A percentile compares a stretch with the other conserved stretches of the same genome.
Conservation (phyloP, 202 grass and related monocot genomes). For the Cymbopogon flexuosus region DNA sequence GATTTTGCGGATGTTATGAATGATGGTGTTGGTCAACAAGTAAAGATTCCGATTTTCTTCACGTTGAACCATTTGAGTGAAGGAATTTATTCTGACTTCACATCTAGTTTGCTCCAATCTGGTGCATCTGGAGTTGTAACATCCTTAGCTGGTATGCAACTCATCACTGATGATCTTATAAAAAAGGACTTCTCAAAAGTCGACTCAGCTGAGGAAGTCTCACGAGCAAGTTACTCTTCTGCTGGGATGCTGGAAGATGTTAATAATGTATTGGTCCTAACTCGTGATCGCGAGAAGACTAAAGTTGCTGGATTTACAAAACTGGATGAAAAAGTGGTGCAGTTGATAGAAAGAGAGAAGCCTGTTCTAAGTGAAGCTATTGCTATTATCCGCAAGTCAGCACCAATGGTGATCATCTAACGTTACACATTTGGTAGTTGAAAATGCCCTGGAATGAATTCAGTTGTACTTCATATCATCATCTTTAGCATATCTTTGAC, state of each 20-base stretch:
- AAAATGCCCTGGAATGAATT: conserved; percentile 68
- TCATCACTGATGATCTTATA: conserved; percentile 56
- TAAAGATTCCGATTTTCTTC: conserved; percentile 86
- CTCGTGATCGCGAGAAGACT: conserved; percentile 39
- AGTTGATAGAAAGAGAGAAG: conserved; percentile 64
- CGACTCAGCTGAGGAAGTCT: conserved; percentile 23
- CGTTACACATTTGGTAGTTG: conserved; percentile 99
- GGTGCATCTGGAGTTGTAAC: conserved; percentile 76
- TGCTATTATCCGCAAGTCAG: conserved; percentile 69
- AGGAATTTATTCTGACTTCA: conserved; percentile 44
- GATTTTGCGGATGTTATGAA: conserved; percentile 33
- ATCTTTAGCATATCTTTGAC: conserved; percentile 39
- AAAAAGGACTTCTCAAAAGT: conserved; percentile 47
- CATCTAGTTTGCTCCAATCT: conserved; percentile 63
- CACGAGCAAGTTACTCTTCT: conserved; percentile 45
- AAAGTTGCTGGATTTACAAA: conserved; percentile 85
- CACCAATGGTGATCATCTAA: conserved; percentile 98
- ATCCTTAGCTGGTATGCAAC: conserved; percentile 51
- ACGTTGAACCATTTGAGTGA: conserved; percentile 36
- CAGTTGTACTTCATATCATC: conserved; percentile 30
- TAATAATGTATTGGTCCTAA: conserved; percentile 42
- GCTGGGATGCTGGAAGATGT: conserved; percentile 36
- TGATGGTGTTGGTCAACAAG: conserved; percentile 40
- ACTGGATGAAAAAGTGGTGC: conserved; percentile 54
- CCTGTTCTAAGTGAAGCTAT: conserved; percentile 69